Base-by-base conservation (phyloP, 495 filamentous ascomycete genomes). In the Neurospora sp. region DNA sequence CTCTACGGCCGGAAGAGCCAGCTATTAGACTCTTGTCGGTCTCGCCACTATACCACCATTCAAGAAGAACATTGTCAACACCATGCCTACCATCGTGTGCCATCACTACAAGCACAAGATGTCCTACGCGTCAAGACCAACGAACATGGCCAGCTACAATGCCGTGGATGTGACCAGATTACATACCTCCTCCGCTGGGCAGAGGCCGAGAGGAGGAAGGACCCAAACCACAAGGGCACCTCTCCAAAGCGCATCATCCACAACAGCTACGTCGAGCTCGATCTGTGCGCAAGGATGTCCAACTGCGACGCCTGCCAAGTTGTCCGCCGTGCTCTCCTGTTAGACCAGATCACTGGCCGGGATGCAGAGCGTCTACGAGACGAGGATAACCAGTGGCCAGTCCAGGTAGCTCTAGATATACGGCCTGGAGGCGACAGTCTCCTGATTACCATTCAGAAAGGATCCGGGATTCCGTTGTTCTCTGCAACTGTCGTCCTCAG, bases 111-210 rank as follows among this genome's bases (percentile, higher is more conserved):
- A 27, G 72, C 18, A 14, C 68, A 72, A 3, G 75, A 75, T 41
- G 68, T 74, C 35, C 74, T 73, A 27, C 73, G 75, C 37, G 70
- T 46, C 70, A 73, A 70, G 31, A 31, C 74, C 66, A 78, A 78
- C 69, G 75, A 75, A 40, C 59, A 78, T 48, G 71, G 70, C 68
- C 79, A 78, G 40, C 66, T 68, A 2, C 77, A 79, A 37, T 80
- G 79, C 74, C 74, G 44, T 4, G 79, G 76, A 1, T 80, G 79
- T 66, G 73, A 72, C 22, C 72, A 73, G 35, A 71, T 80, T 35
- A 75, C 72, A 40, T 72, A 78, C 20, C 75, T 80, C 38, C 31
- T 80, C 22, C 79, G 79, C n/a, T 79, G 78, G 78, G 79, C 75
- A 2, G 79, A 79, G 59, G 73, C 71, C 10, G 74, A 78, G 37